Percentiles rank a stretch among this genome's conserved stretches.
These are phyloP conservation scores for Ceratobasidium sp. DNA, from an alignment of 1,284 basidiomycete genomes.

Conservation along the genomic window DNA sequence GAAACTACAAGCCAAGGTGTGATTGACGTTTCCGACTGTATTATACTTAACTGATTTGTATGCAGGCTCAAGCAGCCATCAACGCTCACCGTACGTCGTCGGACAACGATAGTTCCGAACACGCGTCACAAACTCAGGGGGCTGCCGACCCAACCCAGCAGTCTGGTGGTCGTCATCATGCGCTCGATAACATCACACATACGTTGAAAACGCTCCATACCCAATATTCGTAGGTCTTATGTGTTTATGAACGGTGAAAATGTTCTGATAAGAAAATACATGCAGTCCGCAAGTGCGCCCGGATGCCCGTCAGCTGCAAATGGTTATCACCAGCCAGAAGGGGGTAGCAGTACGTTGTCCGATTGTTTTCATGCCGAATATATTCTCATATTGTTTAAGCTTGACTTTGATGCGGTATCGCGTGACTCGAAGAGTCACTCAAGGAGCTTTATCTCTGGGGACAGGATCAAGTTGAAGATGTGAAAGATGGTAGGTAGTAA, in stretches of 20 bases:
- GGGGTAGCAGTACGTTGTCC: conserved; percentile 57
- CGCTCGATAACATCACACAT: conserved; percentile 53
- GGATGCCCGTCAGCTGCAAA: conserved; percentile 42
- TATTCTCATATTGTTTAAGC: conserved; percentile 41
- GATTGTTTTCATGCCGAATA: background rate
- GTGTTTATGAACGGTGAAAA: conserved; percentile 18
- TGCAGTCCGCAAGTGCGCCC: conserved; percentile 40
- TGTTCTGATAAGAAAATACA: background rate
- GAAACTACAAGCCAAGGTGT: conserved; percentile 37
- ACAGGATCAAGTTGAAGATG: conserved; percentile 67
- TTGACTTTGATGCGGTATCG: conserved; percentile 70
- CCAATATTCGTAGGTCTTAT: conserved; percentile 67
- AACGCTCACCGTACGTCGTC: background rate
- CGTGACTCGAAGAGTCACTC: conserved; percentile 71
- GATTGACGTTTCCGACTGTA: background rate
- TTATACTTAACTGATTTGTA: background rate
- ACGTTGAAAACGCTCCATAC: conserved; percentile 74
- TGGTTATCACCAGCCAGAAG: conserved; percentile 75
- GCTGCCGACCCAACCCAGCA: conserved; percentile 26
- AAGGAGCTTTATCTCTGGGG: conserved; percentile 85
- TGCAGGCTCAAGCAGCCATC: conserved; percentile 35
- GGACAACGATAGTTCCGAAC: background rate
- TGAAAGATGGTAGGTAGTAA: conserved; percentile 68
- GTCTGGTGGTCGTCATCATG: conserved; percentile 40
- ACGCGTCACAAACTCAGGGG: conserved; percentile 1